These are phyloP conservation scores for Thalia dealbata DNA, from an alignment of 176 grass and related monocot species.

Conservation along the genomic window DNA sequence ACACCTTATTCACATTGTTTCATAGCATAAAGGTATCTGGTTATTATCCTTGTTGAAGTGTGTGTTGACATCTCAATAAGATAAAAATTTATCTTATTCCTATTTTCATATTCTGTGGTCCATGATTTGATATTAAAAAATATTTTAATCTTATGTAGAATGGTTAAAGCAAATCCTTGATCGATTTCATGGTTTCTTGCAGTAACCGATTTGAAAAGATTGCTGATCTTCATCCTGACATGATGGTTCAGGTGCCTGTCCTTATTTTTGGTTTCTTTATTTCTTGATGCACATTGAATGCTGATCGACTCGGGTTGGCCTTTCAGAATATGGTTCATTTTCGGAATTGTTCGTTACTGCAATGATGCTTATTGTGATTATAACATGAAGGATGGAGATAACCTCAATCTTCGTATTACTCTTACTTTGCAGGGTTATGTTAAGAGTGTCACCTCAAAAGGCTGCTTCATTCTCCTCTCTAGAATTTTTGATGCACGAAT, in stretches of 20 bases:
- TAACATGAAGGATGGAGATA: neutral
- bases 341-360: neutral
- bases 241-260: conserved; percentile 59
- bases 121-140: neutral
- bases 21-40: neutral
- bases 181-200: conserved; percentile 36
- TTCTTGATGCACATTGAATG: too few species aligned
- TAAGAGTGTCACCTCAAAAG: conserved; percentile 76
- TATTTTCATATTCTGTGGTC: neutral
- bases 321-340: neutral
- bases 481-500: conserved; percentile 67
- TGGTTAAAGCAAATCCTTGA: neutral
- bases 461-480: conserved; percentile 92
- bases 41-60: neutral
- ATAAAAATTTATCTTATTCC: too few species aligned
- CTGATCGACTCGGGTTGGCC: neutral
- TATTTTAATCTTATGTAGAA: neutral
- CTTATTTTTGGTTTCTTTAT: neutral
- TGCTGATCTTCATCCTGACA: conserved; percentile 41
- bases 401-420: neutral
- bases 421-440: conserved; percentile 64
- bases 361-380: too few species aligned
- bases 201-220: conserved; percentile 40
- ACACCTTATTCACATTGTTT: neutral
- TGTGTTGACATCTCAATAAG: too few species aligned